These are phyloP conservation scores for Monilinia fructigena DNA, from an alignment of 2,329 filamentous ascomycete species.

Conservation along the genomic window DNA sequence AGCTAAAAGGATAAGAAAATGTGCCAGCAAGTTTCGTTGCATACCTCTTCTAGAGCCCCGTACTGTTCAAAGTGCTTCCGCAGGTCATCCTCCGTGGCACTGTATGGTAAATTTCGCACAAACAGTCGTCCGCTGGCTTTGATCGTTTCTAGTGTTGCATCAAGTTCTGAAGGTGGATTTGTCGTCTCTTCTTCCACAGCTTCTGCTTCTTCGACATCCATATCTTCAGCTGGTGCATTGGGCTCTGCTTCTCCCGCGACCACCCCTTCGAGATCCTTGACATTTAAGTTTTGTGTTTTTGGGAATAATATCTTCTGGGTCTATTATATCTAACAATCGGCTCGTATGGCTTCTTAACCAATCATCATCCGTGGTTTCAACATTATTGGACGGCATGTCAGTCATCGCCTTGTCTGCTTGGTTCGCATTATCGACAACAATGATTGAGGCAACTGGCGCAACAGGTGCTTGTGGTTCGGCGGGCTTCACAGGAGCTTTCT, in stretches of 20 bases:
- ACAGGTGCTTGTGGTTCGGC: conserved; percentile 4
- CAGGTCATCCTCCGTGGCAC: conserved; percentile 73
- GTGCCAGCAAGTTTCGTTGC: conserved; percentile 41
- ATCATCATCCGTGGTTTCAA: conserved; percentile 59
- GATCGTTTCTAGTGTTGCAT: conserved; percentile 57
- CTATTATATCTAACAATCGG: conserved; percentile 77
- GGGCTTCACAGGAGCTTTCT: conserved; percentile 30
- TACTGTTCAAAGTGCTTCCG: conserved; percentile 68
- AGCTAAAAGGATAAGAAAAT: conserved; percentile 38
- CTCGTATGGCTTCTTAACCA: conserved; percentile 91
- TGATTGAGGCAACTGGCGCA: conserved; percentile 20
- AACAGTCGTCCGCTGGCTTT: conserved; percentile 76
- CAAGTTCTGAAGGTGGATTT: conserved; percentile 37
- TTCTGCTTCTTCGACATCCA: conserved; percentile 26
- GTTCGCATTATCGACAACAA: conserved; percentile 31
- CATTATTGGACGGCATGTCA: conserved; percentile 23
- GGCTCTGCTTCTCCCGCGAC: conserved; percentile 26
- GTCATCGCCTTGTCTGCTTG: conserved; percentile 21
- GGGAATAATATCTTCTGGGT: conserved; percentile 45
- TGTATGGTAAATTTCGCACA: conserved; percentile 83
- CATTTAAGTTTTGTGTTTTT: conserved; percentile 28
- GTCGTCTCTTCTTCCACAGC: conserved; percentile 33
- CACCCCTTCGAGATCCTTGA: conserved; percentile 21
- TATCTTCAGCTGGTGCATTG: conserved; percentile 25
- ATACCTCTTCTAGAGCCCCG: conserved; percentile 84